Evolutionary conservation across 805 yeast species (phyloP).

Genomic region (Candida mattraensis): DNA sequence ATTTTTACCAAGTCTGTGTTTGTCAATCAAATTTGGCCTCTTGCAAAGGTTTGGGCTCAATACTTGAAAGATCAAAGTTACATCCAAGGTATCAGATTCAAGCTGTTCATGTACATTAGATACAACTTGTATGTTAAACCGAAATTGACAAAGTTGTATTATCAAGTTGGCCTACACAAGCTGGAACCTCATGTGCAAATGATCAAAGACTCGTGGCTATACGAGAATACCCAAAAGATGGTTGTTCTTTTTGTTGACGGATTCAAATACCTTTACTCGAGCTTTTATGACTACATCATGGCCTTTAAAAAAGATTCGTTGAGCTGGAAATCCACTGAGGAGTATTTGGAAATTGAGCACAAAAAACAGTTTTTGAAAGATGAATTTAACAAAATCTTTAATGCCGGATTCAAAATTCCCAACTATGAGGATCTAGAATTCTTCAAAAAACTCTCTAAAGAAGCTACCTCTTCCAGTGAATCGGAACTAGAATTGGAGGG

Average conservation of each 20-base stretch:
- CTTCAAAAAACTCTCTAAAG: conserved; percentile 20
- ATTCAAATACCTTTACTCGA: conserved; percentile 8
- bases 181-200: conserved; percentile 22
- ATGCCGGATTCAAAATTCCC: conserved; percentile 31
- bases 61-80: conserved; percentile 7
- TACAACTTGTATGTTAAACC: conserved; percentile 29
- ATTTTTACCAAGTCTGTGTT: conserved; percentile 5
- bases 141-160: conserved; percentile 7
- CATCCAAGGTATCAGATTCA: conserved; percentile 9
- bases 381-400: conserved; percentile 31
- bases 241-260: conserved; percentile 4
- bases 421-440: conserved; percentile 25
- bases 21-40: conserved; percentile 20
- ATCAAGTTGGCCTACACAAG: conserved; percentile 13
- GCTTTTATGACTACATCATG: conserved; percentile 11
- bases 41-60: not conserved
- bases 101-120: conserved; percentile 14
- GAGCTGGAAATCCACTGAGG: conserved; percentile 26
- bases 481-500: conserved; percentile 12
- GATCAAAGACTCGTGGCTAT: conserved; percentile 15
- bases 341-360: conserved; percentile 29
- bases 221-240: conserved; percentile 8
- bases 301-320: conserved; percentile 22
- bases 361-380: conserved; percentile 33
- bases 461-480: conserved; percentile 8